These are phyloP conservation scores for Gastrolobium villosum DNA, from an alignment of 306 rosid genomes.

Conservation along the genomic window DNA sequence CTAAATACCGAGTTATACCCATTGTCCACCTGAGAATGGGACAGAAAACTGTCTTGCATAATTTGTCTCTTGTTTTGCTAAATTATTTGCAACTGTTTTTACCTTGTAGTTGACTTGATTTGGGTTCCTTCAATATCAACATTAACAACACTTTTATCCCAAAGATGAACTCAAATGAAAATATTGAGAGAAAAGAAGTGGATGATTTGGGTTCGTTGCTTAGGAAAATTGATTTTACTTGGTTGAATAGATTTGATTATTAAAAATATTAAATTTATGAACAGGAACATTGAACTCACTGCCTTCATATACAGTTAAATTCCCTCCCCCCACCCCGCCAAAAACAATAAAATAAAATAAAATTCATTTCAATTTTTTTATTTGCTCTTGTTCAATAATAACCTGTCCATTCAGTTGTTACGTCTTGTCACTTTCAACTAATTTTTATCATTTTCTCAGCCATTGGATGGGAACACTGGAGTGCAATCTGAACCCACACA, in stretches of 20 bases:
- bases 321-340: not conserved
- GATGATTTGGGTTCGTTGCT: slow-evolving; percentile 18
- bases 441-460: slow-evolving; percentile 60
- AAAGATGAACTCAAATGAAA: too few species aligned
- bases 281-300: slow-evolving; percentile 1
- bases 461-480: slow-evolving; percentile 74
- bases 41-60: not conserved
- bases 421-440: slow-evolving; percentile 36
- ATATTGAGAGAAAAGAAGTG: too few species aligned
- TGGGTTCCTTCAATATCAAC: not conserved
- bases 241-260: slow-evolving; percentile 26
- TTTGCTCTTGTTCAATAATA: slow-evolving; percentile 25
- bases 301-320: slow-evolving; percentile 20
- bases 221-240: not conserved
- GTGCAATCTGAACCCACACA: slow-evolving; percentile 62
- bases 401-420: slow-evolving; percentile 38
- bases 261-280: slow-evolving; percentile 25
- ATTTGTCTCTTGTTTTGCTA: slow-evolving; percentile 17
- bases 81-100: slow-evolving; percentile 32
- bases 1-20: not conserved
- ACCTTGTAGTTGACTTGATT: slow-evolving; percentile 34
- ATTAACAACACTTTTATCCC: too few species aligned
- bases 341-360: not conserved
- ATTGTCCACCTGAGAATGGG: slow-evolving; percentile 18
- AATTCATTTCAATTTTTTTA: slow-evolving; percentile 7